phyloP scores from a whole-genome alignment of 2,329 filamentous ascomycete species.

The Karstenula rhodostoma region DNA sequence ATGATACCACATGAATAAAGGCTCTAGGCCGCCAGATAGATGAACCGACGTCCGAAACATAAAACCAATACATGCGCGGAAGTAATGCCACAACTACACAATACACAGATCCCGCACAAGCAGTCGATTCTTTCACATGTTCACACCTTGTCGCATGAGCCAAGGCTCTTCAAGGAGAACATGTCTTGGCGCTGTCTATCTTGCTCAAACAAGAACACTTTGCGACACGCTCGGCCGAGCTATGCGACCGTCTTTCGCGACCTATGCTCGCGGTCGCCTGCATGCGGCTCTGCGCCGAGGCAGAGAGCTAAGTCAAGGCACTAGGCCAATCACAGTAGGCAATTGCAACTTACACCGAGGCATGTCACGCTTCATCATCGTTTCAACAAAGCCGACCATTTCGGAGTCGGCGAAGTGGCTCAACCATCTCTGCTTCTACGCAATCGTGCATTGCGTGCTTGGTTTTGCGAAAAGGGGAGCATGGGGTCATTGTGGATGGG shows the following conservation, averaged over 20 bases:
- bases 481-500: not conserved
- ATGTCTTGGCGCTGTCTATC: not conserved
- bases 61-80: not conserved
- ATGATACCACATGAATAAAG: slow-evolving; percentile 13
- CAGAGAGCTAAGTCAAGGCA: not conserved
- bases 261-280: slow-evolving; percentile 2
- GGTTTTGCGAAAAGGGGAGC: not conserved
- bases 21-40: not conserved
- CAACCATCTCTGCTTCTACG: not conserved
- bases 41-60: not conserved
- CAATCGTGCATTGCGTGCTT: slow-evolving; percentile 3
- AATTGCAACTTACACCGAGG: slow-evolving; percentile 13
- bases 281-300: slow-evolving; percentile 10
- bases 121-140: not conserved
- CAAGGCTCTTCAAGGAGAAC: not conserved
- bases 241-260: not conserved
- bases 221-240: slow-evolving; percentile 1
- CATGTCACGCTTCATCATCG: slow-evolving; percentile 8
- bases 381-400: slow-evolving; percentile 4
- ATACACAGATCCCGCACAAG: not conserved
- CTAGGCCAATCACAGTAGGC: slow-evolving; percentile 6
- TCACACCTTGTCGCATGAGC: not conserved
- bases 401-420: slow-evolving; percentile 20
- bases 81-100: not conserved
- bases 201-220: slow-evolving; percentile 2